A percentile compares a stretch with the other conserved stretches of the same genome.
Conservation (phyloP, 371 early-diverging fungal genomes). For the Mortierella sp. region DNA sequence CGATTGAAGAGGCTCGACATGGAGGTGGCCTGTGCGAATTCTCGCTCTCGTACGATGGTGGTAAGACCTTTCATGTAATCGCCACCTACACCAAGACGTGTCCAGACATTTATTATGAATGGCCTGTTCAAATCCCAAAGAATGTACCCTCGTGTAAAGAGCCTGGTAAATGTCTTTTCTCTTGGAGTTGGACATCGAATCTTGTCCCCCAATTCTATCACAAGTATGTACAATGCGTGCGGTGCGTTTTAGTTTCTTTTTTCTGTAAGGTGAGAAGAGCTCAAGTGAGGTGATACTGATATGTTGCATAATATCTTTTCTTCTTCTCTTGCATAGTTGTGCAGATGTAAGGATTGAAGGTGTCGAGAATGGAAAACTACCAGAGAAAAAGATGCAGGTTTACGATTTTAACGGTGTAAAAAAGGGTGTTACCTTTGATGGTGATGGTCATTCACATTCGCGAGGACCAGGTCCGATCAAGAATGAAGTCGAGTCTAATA, state of each 20-base stretch:
- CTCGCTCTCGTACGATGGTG: slow-evolving; percentile 66
- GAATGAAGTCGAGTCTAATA: slow-evolving; percentile 16
- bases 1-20: too few relatives aligned
- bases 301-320: too few relatives aligned
- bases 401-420: slow-evolving; percentile 33
- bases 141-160: slow-evolving; percentile 39
- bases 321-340: slow-evolving; percentile 16
- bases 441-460: slow-evolving; percentile 31
- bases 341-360: slow-evolving; percentile 44
- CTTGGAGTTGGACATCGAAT: slow-evolving; percentile 46
- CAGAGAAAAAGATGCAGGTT: slow-evolving; percentile 21
- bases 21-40: slow-evolving; percentile 72
- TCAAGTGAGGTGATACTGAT: too few relatives aligned
- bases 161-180: slow-evolving; percentile 40
- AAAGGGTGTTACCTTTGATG: slow-evolving; percentile 27
- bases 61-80: slow-evolving; percentile 61
- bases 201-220: slow-evolving; percentile 43
- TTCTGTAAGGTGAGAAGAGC: too few relatives aligned
- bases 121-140: slow-evolving; percentile 41
- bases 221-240: too few relatives aligned
- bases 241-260: too few relatives aligned
- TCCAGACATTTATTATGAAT: slow-evolving; percentile 17
- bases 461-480: slow-evolving; percentile 26
- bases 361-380: slow-evolving; percentile 36
- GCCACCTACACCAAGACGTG: slow-evolving; percentile 4